Evolutionary conservation across 1,139 yeast genomes (phyloP), one percentile per base, ranked within the genome.

Genomic region (Kodamaea arcana): DNA sequence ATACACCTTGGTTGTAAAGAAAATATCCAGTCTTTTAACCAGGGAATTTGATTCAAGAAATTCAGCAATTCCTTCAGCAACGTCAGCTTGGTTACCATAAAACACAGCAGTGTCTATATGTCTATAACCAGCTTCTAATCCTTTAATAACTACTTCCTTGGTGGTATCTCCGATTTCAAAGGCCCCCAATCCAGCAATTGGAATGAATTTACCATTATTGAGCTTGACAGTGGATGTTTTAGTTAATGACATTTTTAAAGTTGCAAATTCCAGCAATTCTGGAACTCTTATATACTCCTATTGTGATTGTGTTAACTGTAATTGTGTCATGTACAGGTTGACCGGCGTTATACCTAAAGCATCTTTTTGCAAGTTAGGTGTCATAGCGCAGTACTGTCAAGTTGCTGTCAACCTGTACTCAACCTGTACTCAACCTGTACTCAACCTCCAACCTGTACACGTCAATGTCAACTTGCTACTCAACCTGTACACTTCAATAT

Each of bases 101-200:
- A 28, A 34, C 18, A 41, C 46, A 2, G 87, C 88, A 4, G 80
- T 65, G 48, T 81, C 88, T 33, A 81, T 63, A 46, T 81, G 88
- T 43, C 94, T 73, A 53, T 83, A 83, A 0, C 94, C 94, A 17
- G 56, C 63, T 24, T 68, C 63, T 47, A 84, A 65, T 2, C 75
- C 75, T 15, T 57, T 46, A 43, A 62, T 59, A 3, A 65, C 69
- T 27, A 58, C 47, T 4, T 54, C 57, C 16, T 39, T 40, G 17
- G 69, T 51, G 11, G 54, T 52, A 1, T 43, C 44, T 3, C 36
- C 38, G 18, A 65, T 41, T 20, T 42, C 46, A 47, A 56, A 66
- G 20, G 59, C 56, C 3, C 75, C 73, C 39, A 48, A 65, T 4
- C 67, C 73, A 22, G 67, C 52, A n/a, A 59, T 64, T 2, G 74